A percentile compares a stretch with the other conserved stretches of the same genome.
Evolutionary conservation across 257 asterid species (phyloP).

Genomic region (Fraxinus excelsior): DNA sequence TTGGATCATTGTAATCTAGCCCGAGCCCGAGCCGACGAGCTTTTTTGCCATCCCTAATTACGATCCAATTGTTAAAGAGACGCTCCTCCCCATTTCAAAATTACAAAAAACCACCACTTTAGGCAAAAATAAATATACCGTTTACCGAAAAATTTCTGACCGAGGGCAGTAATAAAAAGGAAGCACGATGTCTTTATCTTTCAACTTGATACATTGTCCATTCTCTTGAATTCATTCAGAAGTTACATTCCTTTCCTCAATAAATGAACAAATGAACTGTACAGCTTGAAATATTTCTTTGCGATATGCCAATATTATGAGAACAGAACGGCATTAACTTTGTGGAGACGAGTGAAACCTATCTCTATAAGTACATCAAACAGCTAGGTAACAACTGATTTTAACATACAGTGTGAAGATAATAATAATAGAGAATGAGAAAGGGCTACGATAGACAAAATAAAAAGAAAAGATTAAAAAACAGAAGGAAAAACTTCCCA

Average conservation of each 20-base stretch:
- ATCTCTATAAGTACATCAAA: conserved; percentile 53
- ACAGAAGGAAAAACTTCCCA: not conserved
- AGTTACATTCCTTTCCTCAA: conserved; percentile 34
- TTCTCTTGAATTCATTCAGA: conserved; percentile 24
- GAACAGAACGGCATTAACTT: conserved; percentile 27
- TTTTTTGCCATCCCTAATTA: no score
- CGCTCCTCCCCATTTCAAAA: not conserved
- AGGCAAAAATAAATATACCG: not conserved
- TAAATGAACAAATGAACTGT: conserved; percentile 61
- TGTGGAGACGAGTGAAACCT: conserved; percentile 35
- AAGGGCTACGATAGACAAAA: not conserved
- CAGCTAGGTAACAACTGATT: conserved; percentile 37
- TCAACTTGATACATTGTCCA: conserved; percentile 1
- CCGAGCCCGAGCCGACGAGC: no score
- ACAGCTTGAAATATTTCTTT: conserved; percentile 42
- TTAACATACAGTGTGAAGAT: conserved; percentile 42
- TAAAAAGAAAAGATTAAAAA: not conserved
- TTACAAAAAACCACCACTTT: no score
- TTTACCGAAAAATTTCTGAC: not conserved
- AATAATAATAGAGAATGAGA: conserved; percentile 14
- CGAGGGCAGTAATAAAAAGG: not conserved
- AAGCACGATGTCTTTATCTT: conserved; percentile 7
- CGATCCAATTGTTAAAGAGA: no score
- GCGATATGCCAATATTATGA: conserved; percentile 27
- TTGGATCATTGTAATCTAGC: no score